Evolutionary conservation across 2,329 filamentous ascomycete species (phyloP).

Genomic region (Piedraia hortae): DNA sequence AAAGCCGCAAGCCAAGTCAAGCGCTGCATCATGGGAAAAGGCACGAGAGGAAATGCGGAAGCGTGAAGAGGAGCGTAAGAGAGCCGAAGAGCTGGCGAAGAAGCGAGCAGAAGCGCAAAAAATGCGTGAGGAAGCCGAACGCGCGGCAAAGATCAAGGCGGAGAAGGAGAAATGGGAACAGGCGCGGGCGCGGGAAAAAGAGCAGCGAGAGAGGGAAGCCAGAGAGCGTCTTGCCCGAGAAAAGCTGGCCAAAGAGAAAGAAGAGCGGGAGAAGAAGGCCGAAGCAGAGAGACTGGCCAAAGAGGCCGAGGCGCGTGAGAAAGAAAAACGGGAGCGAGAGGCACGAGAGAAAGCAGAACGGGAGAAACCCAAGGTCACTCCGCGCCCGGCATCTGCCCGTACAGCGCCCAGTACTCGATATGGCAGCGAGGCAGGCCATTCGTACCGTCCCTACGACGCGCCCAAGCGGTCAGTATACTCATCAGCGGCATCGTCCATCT

Average conservation of each 20-base stretch:
- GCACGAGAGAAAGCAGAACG: constrained; percentile 8
- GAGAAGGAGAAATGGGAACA: constrained; percentile 26
- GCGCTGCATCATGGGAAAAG: constrained; percentile 29
- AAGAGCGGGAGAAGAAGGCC: constrained; percentile 14
- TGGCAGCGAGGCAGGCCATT: constrained; percentile 21
- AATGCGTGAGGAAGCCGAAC: constrained; percentile 21
- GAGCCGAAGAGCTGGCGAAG: constrained; percentile 31
- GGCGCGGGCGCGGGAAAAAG: constrained; percentile 20
- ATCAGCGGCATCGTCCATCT: constrained; percentile 13
- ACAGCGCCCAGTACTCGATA: constrained; percentile 13
- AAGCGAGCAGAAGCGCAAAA: constrained; percentile 25
- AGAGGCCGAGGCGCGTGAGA: constrained; percentile 16
- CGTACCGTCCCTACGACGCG: constrained; percentile 11
- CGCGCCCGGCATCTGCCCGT: constrained; percentile 4
- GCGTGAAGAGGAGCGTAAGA: constrained; percentile 31
- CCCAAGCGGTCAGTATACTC: constrained; percentile 22
- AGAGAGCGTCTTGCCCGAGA: constrained; percentile 19
- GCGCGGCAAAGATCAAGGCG: constrained; percentile 17
- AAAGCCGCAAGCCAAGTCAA: constrained; percentile 4
- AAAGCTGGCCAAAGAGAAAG: constrained; percentile 12
- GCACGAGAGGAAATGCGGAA: constrained; percentile 38
- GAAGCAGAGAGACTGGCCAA: constrained; percentile 6
- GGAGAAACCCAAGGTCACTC: constrained; percentile 1
- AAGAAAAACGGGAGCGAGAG: constrained; percentile 14
- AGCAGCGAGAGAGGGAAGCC: constrained; percentile 21